Conservation (phyloP, 2,329 filamentous ascomycete species). For the Aspergillus sp. region DNA sequence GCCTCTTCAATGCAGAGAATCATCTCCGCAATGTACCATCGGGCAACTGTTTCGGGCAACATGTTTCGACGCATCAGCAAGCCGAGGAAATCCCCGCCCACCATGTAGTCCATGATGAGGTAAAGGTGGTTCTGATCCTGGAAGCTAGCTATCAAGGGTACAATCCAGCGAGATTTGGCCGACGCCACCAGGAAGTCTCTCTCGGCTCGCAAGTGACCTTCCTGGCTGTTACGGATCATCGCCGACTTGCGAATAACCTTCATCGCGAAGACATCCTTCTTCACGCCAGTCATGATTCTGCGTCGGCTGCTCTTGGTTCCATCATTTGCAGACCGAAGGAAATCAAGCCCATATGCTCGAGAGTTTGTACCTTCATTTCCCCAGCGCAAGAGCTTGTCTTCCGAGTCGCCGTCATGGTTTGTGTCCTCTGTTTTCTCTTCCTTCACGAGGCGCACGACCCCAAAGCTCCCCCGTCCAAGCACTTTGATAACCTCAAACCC, state of each 20-base stretch:
- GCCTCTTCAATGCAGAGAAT: slow-evolving; percentile 91
- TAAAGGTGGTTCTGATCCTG: slow-evolving; percentile 84
- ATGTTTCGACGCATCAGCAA: slow-evolving; percentile 82
- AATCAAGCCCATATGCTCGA: slow-evolving; percentile 20
- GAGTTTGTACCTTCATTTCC: slow-evolving; percentile 16
- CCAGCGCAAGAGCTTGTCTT: background rate
- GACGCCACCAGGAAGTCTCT: slow-evolving; percentile 88
- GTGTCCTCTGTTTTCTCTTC: slow-evolving; percentile 52
- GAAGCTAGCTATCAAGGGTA: slow-evolving; percentile 84
- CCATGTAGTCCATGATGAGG: slow-evolving; percentile 97
- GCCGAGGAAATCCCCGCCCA: slow-evolving; percentile 90
- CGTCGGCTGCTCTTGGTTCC: slow-evolving; percentile 29
- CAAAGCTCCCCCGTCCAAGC: slow-evolving; percentile 91
- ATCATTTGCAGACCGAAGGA: slow-evolving; percentile 22
- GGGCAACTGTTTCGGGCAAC: slow-evolving; percentile 74
- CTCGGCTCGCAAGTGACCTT: slow-evolving; percentile 88
- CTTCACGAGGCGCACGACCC: slow-evolving; percentile 82
- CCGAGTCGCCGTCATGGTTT: background rate
- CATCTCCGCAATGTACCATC: slow-evolving; percentile 94
- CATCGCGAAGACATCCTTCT: slow-evolving; percentile 81
- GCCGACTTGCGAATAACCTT: slow-evolving; percentile 93
- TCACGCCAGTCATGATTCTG: slow-evolving; percentile 33
- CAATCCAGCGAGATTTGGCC: slow-evolving; percentile 86
- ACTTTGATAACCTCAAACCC: slow-evolving; percentile 81
- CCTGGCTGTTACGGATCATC: slow-evolving; percentile 88